These are phyloP conservation scores for Suillus americanus DNA, from an alignment of 768 basidiomycete genomes.

Conservation along the genomic window DNA sequence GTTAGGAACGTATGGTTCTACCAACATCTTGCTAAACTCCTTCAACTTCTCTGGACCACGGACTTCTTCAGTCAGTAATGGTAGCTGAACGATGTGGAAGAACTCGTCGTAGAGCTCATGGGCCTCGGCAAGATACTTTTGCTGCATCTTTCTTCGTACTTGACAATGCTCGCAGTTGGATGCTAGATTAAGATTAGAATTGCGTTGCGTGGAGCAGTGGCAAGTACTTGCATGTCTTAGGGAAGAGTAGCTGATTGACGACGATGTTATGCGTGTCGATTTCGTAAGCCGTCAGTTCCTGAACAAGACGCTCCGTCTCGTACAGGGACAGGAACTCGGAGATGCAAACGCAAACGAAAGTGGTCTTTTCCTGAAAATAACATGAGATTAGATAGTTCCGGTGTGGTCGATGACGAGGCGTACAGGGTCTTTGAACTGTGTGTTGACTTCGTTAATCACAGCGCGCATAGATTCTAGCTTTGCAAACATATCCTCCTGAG, in stretches of 20 bases:
- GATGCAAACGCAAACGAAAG: conserved; percentile 98
- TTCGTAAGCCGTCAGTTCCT: conserved; percentile 90
- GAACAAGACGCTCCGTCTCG: conserved; percentile 97
- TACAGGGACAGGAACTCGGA: conserved; percentile 98
- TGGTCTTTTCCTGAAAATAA: conserved; percentile 83
- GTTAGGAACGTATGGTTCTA: conserved; percentile 69
- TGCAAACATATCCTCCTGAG: conserved; percentile 98
- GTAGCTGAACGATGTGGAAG: conserved; percentile 95
- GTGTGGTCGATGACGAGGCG: conserved; percentile 28
- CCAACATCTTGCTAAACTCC: conserved; percentile 91
- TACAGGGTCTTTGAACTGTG: conserved; percentile 98
- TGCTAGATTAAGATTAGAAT: conserved; percentile 40
- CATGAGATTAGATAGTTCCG: not conserved
- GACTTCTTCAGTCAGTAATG: conserved; percentile 94
- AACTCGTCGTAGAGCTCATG: conserved; percentile 98
- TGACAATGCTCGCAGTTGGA: conserved; percentile 95
- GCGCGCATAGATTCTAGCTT: conserved; percentile 97
- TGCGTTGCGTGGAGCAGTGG: not conserved
- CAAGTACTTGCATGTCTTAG: conserved; percentile 71
- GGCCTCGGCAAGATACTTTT: conserved; percentile 94
- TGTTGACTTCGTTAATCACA: conserved; percentile 97
- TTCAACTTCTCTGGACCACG: conserved; percentile 92
- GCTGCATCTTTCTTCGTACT: conserved; percentile 96
- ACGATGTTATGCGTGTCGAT: conserved; percentile 99
- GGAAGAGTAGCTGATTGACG: conserved; percentile 95